Conservation (phyloP, 768 basidiomycete genomes). For the Tulasnella sp. region DNA sequence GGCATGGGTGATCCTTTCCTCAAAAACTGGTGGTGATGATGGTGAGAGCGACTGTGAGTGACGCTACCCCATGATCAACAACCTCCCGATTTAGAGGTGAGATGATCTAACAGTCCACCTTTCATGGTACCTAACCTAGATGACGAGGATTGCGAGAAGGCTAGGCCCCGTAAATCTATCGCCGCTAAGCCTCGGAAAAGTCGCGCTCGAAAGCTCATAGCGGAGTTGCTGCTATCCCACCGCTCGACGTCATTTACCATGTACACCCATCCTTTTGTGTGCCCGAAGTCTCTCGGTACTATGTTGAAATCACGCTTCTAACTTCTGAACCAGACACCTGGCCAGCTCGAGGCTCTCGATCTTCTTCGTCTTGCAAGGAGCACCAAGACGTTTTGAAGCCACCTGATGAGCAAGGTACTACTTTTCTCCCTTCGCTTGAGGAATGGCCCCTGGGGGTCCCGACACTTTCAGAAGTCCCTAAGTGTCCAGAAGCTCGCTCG, state of each 20-base stretch:
- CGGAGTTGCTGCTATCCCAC: not conserved
- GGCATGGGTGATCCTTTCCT: too few relatives aligned
- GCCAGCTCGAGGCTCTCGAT: not conserved
- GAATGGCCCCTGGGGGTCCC: too few relatives aligned
- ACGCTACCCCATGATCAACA: too few relatives aligned
- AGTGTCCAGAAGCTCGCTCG: not conserved
- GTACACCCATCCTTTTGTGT: not conserved
- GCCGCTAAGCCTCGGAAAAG: too few relatives aligned
- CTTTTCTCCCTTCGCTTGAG: not conserved
- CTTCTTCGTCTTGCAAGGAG: not conserved
- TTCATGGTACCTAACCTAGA: too few relatives aligned
- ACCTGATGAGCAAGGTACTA: slow-evolving; percentile 5
- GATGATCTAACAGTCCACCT: too few relatives aligned
- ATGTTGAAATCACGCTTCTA: not conserved
- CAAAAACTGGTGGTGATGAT: too few relatives aligned
- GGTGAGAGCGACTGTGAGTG: too few relatives aligned
- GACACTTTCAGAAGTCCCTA: not conserved
- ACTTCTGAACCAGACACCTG: not conserved
- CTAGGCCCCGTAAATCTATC: too few relatives aligned
- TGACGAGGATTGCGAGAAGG: too few relatives aligned
- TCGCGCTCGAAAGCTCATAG: not conserved
- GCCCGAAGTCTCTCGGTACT: too few relatives aligned
- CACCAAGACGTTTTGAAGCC: not conserved
- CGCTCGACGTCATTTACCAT: not conserved
- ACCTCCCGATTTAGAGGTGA: too few relatives aligned